phyloP scores from a whole-genome alignment of 768 basidiomycete genomes.

The Leccinum subtestaceum region DNA sequence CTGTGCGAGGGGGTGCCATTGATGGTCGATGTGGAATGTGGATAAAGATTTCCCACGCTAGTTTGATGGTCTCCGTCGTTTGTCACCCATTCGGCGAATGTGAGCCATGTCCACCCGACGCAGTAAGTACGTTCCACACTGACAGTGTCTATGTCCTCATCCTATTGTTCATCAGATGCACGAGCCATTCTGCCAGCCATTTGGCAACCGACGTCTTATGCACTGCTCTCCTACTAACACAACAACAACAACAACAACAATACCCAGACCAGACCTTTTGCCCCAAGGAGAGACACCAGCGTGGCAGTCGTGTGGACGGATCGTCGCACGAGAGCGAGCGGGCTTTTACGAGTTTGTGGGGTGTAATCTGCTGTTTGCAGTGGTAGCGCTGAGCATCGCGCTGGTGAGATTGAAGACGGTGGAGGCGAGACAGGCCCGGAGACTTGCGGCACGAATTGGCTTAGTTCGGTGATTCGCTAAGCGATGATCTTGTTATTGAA shows the following conservation, averaged over 20 bases:
- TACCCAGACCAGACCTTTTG: conserved; percentile 9
- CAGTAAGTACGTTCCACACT: conserved; percentile 44
- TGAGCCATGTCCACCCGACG: conserved; percentile 60
- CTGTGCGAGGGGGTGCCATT: conserved; percentile 76
- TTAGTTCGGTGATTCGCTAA: conserved; percentile 38
- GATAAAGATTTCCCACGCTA: conserved; percentile 26
- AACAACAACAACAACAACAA: conserved; percentile 16
- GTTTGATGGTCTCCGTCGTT: conserved; percentile 18
- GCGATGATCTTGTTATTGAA: not conserved
- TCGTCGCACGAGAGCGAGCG: conserved; percentile 70
- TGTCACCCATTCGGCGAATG: conserved; percentile 59
- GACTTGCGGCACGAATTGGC: conserved; percentile 85
- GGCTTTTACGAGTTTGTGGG: conserved; percentile 93
- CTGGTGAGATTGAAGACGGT: conserved; percentile 66
- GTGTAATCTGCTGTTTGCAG: conserved; percentile 73
- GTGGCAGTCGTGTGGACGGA: conserved; percentile 93
- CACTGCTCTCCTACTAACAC: conserved; percentile 58
- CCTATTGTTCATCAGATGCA: conserved; percentile 49
- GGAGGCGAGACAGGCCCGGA: conserved; percentile 71
- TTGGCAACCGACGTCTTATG: conserved; percentile 86
- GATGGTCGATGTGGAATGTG: conserved; percentile 11
- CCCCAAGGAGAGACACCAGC: conserved; percentile 63
- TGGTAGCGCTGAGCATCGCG: conserved; percentile 61
- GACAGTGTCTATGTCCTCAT: conserved; percentile 4
- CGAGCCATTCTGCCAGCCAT: conserved; percentile 94